These are phyloP conservation scores for Sugiyamaella lignohabitans DNA, from an alignment of 805 yeast genomes.

Conservation along the genomic window DNA sequence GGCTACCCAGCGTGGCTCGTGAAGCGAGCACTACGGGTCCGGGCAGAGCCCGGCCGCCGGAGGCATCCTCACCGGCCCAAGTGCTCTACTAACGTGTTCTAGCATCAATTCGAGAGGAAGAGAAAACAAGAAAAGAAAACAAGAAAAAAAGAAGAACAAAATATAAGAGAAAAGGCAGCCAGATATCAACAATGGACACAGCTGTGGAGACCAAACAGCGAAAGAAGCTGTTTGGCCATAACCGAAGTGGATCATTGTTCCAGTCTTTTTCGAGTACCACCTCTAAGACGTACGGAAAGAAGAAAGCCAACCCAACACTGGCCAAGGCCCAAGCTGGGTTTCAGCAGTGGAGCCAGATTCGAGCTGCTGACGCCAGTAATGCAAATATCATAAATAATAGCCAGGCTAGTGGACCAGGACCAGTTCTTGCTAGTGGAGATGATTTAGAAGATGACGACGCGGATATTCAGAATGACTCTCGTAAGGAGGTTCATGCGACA, in stretches of 20 bases:
- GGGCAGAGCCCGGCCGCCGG: too few relatives aligned
- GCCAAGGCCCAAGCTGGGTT: constrained; percentile 15
- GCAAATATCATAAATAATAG: too few relatives aligned
- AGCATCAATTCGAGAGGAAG: too few relatives aligned
- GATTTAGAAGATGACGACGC: not conserved
- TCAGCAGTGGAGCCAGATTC: constrained; percentile 17
- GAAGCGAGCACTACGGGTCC: too few relatives aligned
- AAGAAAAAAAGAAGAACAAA: too few relatives aligned
- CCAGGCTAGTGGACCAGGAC: too few relatives aligned
- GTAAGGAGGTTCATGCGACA: not conserved
- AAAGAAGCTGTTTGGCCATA: constrained; percentile 10
- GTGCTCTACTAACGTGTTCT: too few relatives aligned
- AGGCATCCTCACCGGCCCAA: too few relatives aligned
- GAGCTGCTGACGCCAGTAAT: not conserved
- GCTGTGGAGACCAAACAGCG: not conserved
- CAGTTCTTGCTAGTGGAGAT: too few relatives aligned
- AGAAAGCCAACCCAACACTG: constrained; percentile 9
- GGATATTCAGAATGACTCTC: not conserved
- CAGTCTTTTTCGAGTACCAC: constrained; percentile 7
- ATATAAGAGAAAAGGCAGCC: too few relatives aligned
- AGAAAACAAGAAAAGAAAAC: too few relatives aligned
- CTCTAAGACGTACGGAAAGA: constrained; percentile 16
- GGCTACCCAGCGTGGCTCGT: too few relatives aligned
- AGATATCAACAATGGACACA: not conserved
- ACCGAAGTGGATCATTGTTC: constrained; percentile 9